A percentile compares a stretch with the other conserved stretches of the same genome.
Evolutionary conservation across 495 filamentous ascomycete species (phyloP).

Genomic region (Copromyces sp.): DNA sequence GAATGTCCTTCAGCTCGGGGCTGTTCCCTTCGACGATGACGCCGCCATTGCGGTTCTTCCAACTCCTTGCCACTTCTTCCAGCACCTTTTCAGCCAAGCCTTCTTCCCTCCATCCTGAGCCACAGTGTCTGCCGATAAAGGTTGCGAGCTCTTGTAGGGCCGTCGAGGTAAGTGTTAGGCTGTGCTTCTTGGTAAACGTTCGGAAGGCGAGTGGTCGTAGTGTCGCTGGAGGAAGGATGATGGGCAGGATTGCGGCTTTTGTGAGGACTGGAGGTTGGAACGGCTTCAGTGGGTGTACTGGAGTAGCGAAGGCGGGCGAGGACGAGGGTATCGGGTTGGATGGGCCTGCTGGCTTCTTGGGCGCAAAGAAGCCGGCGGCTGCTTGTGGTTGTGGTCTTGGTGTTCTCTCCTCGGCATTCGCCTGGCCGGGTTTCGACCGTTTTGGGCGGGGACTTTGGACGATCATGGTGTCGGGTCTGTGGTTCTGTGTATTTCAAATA

Average conservation of each 20-base stretch:
- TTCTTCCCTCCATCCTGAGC: conserved; percentile 92
- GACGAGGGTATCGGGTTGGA: conserved; percentile 63
- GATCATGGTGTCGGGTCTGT: conserved; percentile 18
- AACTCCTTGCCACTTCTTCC: conserved; percentile 79
- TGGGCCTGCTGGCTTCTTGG: conserved; percentile 22
- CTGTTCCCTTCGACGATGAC: conserved; percentile 84
- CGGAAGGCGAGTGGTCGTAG: conserved; percentile 88
- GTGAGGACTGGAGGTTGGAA: conserved; percentile 39
- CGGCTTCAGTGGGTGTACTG: conserved; percentile 59
- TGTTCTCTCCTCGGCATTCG: conserved; percentile 10
- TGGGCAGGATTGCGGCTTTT: conserved; percentile 73
- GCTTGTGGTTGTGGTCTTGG: conserved; percentile 20
- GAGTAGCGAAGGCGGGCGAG: conserved; percentile 80
- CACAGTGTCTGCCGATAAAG: conserved; percentile 88
- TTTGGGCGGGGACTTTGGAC: conserved; percentile 19
- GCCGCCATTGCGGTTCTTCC: conserved; percentile 75
- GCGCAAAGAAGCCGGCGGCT: conserved; percentile 27
- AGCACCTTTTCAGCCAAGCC: conserved; percentile 84
- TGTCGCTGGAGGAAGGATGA: conserved; percentile 76
- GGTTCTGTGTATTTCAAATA: background rate
- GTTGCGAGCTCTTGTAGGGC: conserved; percentile 73
- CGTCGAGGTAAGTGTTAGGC: conserved; percentile 81
- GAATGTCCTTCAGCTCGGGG: conserved; percentile 62
- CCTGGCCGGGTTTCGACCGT: conserved; percentile 8
- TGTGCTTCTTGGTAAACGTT: conserved; percentile 95